Percentiles rank a stretch among this genome's conserved stretches.
Conservation (phyloP, 495 filamentous ascomycete species). For the Hypoxylon subgilvum region DNA sequence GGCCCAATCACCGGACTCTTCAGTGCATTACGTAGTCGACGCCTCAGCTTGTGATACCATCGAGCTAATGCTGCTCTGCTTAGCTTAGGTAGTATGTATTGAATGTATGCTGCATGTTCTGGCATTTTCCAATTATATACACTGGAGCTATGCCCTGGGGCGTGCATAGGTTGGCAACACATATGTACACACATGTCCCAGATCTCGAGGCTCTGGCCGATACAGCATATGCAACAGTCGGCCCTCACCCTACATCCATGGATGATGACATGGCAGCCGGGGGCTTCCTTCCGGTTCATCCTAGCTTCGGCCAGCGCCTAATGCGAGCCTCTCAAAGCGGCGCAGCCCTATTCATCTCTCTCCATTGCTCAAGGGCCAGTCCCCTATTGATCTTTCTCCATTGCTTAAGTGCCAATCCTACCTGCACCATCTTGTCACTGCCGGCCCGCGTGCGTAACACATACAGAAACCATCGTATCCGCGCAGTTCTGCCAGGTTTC, state of each 20-base stretch:
- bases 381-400: constrained; percentile 38
- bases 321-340: background rate
- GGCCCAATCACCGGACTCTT: constrained; percentile 11
- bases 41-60: constrained; percentile 13
- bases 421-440: constrained; percentile 27
- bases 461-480: constrained; percentile 47
- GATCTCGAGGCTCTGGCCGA: too few relatives aligned
- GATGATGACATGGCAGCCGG: background rate
- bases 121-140: constrained; percentile 10
- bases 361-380: constrained; percentile 37
- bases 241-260: constrained; percentile 4
- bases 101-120: background rate
- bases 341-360: constrained; percentile 10
- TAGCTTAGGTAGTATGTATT: background rate
- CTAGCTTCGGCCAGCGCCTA: constrained; percentile 10
- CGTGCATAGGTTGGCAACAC: too few relatives aligned
- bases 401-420: constrained; percentile 28
- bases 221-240: constrained; percentile 5
- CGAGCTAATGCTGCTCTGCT: background rate
- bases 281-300: background rate
- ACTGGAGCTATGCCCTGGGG: too few relatives aligned
- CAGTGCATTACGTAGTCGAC: constrained; percentile 14
- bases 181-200: background rate
- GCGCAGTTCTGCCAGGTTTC: constrained; percentile 42
- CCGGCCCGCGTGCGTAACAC: constrained; percentile 44